phyloP scores from a whole-genome alignment of 805 yeast genomes.

The Maudiozyma turicensis region DNA sequence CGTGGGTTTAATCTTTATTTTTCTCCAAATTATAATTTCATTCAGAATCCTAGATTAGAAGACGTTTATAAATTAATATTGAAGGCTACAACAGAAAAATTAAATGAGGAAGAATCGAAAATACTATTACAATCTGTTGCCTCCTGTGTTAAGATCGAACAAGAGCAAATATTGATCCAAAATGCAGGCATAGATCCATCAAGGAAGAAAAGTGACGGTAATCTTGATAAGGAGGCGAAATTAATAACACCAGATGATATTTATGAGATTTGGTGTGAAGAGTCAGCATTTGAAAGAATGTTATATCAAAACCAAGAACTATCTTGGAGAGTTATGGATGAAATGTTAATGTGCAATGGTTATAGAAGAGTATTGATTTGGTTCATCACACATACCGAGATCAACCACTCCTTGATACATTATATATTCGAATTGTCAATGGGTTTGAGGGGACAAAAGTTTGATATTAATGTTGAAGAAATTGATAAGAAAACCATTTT shows the following conservation, averaged over 20 bases:
- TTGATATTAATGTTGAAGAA: slow-evolving; percentile 4
- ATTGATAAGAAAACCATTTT: slow-evolving; percentile 5
- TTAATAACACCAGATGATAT: slow-evolving; percentile 41
- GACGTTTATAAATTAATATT: slow-evolving; percentile 8
- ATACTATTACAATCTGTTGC: slow-evolving; percentile 35
- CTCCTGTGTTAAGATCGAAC: slow-evolving; percentile 39
- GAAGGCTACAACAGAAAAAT: slow-evolving; percentile 13
- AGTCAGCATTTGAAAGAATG: slow-evolving; percentile 41
- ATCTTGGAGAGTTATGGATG: slow-evolving; percentile 52
- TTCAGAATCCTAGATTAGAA: slow-evolving; percentile 10
- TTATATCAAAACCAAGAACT: slow-evolving; percentile 42
- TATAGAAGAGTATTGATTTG: slow-evolving; percentile 54
- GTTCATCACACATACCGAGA: slow-evolving; percentile 54
- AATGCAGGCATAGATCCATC: neutral
- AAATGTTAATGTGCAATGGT: slow-evolving; percentile 60
- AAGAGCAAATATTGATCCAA: slow-evolving; percentile 26
- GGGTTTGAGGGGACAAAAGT: slow-evolving; percentile 42
- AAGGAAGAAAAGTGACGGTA: neutral
- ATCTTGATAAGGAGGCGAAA: neutral
- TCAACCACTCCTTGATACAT: slow-evolving; percentile 46
- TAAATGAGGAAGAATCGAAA: slow-evolving; percentile 11
- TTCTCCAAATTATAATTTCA: slow-evolving; percentile 16
- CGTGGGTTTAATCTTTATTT: slow-evolving; percentile 44
- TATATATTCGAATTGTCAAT: slow-evolving; percentile 53
- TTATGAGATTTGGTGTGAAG: slow-evolving; percentile 37